Evolutionary conservation across 148 eudicot species (phyloP).

Genomic region (Suaeda aralocaspica): DNA sequence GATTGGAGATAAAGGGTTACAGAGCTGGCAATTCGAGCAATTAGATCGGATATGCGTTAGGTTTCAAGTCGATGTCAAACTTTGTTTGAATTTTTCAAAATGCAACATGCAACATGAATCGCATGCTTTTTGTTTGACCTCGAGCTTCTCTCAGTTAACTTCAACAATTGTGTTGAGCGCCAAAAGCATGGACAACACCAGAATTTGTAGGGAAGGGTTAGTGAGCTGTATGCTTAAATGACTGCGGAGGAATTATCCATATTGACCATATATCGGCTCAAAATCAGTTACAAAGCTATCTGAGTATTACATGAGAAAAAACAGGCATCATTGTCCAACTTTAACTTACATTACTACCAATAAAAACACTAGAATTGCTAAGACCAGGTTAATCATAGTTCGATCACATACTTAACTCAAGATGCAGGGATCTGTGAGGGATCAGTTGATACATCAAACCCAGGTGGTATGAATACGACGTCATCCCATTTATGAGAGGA

Average conservation of each 20-base stretch:
- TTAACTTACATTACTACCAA: too few species aligned
- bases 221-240: too few species aligned
- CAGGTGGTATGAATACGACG: conserved; percentile 95
- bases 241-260: not conserved
- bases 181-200: not conserved
- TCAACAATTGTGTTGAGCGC: not conserved
- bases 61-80: too few species aligned
- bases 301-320: not conserved
- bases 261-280: not conserved
- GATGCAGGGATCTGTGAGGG: conserved; percentile 25
- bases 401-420: conserved; percentile 5
- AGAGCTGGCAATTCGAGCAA: not conserved
- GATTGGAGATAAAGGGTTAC: not conserved
- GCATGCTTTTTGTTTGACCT: too few species aligned
- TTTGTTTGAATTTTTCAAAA: too few species aligned
- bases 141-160: too few species aligned
- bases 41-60: too few species aligned
- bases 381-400: not conserved
- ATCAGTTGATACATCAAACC: conserved; percentile 71
- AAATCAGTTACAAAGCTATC: not conserved
- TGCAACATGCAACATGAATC: too few species aligned
- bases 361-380: not conserved
- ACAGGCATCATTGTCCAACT: not conserved
- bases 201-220: not conserved
- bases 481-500: conserved; percentile 58